These are phyloP conservation scores for Millerozyma acaciae DNA, from an alignment of 805 yeast species.

Conservation along the genomic window DNA sequence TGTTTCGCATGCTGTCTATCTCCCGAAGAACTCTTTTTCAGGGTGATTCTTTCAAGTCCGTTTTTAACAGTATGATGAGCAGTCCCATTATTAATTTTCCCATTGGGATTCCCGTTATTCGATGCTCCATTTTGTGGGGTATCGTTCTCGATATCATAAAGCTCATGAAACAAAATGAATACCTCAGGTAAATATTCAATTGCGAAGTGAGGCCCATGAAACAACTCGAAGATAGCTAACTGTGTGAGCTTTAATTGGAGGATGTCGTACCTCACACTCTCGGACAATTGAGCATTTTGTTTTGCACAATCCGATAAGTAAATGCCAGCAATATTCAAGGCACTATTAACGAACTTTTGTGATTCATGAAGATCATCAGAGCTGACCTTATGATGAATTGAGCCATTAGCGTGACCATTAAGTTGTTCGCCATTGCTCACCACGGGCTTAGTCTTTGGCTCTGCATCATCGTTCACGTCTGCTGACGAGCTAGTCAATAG, in stretches of 20 bases:
- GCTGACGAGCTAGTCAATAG: slow-evolving; percentile 62
- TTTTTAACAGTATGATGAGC: not conserved
- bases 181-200: slow-evolving; percentile 64
- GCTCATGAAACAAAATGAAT: slow-evolving; percentile 51
- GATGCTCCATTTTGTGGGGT: slow-evolving; percentile 5
- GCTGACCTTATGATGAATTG: slow-evolving; percentile 3
- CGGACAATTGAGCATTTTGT: slow-evolving; percentile 19
- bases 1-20: slow-evolving; percentile 13
- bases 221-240: slow-evolving; percentile 61
- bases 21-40: not conserved
- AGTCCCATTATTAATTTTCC: not conserved
- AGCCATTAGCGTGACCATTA: not conserved
- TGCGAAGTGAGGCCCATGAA: slow-evolving; percentile 53
- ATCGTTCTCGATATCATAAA: slow-evolving; percentile 37
- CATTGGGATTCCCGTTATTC: not conserved
- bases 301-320: slow-evolving; percentile 26
- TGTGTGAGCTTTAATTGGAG: slow-evolving; percentile 73
- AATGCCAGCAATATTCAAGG: slow-evolving; percentile 41
- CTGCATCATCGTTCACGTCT: slow-evolving; percentile 23
- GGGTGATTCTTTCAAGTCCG: not conserved
- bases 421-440: slow-evolving; percentile 1
- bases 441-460: not conserved
- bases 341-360: slow-evolving; percentile 53
- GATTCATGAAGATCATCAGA: slow-evolving; percentile 35
- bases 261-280: slow-evolving; percentile 43